Evolutionary conservation across 1,139 yeast genomes (phyloP), one percentile per base, ranked within the genome.

Genomic region (Yamadazyma spencermartinsiae): DNA sequence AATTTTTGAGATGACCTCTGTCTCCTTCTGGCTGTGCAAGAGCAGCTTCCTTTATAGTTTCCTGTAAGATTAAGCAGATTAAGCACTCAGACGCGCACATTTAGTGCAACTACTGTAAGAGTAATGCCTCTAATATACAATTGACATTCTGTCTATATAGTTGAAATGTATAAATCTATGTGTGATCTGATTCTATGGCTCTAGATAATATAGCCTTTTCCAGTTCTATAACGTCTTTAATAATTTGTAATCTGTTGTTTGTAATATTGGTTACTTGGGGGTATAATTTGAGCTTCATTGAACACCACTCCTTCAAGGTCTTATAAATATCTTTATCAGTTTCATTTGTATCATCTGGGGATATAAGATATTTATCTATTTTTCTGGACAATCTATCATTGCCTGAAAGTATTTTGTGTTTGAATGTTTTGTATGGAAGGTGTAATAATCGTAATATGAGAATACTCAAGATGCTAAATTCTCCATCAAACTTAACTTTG

Each of bases 391-490:
- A 36, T 18, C 44, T 48, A 7, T 37, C 41, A 16, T 40, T 42
- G 24, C 41, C 36, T 10, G 38, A 26, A 24, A 24, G 24, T 20
- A 55, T 39, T 31, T 52, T 51, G 23, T 43, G 33, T 19, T 46
- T 47, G 45, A 65, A 65, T 3, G 54, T 28, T 12, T 50, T 52
- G 42, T 51, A 59, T 4, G 65, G 63, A 43, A 65, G 49, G 10
- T 46, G 42, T 7, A 64, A 30, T 19, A 65, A 43, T 25, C 56
- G 51, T 12, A 62, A 40, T 7, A 65, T 51, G 4, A 63, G 55
- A 34, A 51, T 46, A 1, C 68, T 59, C 30, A 62, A 62, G 6
- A 49, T 40, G 7, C 66, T 51, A 16, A 59, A 51, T 10, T 42
- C 39, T 1, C 67, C 71, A 37, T 55, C 52, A 29, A 35, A 46